These are phyloP conservation scores for Chalara sp. DNA, from an alignment of 2,329 filamentous ascomycete species.

Conservation along the genomic window DNA sequence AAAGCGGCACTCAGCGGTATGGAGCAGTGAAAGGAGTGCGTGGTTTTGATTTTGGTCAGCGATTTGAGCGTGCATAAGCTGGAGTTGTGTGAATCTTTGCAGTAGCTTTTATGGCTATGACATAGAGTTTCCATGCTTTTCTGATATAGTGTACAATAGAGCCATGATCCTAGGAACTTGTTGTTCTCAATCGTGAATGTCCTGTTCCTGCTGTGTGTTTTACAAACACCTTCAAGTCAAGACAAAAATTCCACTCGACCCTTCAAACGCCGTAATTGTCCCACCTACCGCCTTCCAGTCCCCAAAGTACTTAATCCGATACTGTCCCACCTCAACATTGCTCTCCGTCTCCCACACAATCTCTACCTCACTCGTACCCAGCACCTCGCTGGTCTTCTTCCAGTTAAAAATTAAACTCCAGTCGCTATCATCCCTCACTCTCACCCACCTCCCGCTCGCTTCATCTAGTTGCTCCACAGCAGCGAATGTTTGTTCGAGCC, in stretches of 20 bases:
- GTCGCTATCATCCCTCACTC: constrained; percentile 66
- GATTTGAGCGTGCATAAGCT: no score
- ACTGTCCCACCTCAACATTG: constrained; percentile 55
- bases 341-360: constrained; percentile 74
- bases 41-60: no score
- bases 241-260: constrained; percentile 50
- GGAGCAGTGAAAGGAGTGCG: not conserved
- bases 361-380: constrained; percentile 72
- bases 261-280: constrained; percentile 61
- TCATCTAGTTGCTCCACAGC: constrained; percentile 59
- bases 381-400: constrained; percentile 61
- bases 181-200: no score
- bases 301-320: constrained; percentile 77
- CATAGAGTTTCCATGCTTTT: no score
- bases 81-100: no score
- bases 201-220: no score
- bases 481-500: constrained; percentile 70
- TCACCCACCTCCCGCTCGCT: constrained; percentile 48
- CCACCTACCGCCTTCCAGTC: constrained; percentile 66
- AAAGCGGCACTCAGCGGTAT: not conserved
- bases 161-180: no score
- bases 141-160: no score
- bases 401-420: constrained; percentile 81
- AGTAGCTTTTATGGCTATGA: no score
- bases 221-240: not conserved